These are phyloP conservation scores for Kingdonia uniflora DNA, from an alignment of 164 flowering plant genomes.

Conservation along the genomic window DNA sequence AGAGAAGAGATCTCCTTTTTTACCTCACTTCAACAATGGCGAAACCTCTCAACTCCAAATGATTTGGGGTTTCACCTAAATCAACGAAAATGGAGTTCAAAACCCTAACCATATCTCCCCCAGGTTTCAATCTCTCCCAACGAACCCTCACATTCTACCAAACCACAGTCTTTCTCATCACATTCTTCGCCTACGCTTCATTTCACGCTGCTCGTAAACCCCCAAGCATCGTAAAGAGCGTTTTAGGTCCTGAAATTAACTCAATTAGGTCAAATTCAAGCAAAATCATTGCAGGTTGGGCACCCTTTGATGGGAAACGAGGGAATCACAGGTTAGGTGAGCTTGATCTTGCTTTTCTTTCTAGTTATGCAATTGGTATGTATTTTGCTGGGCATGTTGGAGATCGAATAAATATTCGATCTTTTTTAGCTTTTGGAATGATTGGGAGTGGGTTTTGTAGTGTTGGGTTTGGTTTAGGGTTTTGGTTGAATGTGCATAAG, in stretches of 20 bases:
- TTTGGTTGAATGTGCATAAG: conserved; percentile 54
- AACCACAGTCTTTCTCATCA: conserved; percentile 47
- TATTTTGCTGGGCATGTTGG: conserved; percentile 77
- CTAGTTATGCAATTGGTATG: conserved; percentile 62
- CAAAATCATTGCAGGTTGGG: conserved; percentile 47
- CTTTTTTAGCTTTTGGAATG: conserved; percentile 76
- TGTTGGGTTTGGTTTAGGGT: conserved; percentile 61
- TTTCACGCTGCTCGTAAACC: conserved; percentile 97
- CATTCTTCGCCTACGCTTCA: conserved; percentile 82
- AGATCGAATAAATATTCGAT: conserved; percentile 64
- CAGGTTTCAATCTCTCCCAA: conserved; percentile 31
- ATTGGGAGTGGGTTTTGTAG: conserved; percentile 61
- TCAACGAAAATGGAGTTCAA: conserved; percentile 14
- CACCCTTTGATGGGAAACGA: conserved; percentile 57
- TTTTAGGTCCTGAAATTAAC: conserved; percentile 31
- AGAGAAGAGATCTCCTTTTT: too few species aligned
- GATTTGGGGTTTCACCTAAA: background rate
- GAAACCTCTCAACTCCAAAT: background rate
- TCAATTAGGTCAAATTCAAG: conserved; percentile 10
- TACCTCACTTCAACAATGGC: background rate
- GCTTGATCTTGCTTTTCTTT: conserved; percentile 80
- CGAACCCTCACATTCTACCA: conserved; percentile 48
- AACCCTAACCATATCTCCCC: conserved; percentile 20
- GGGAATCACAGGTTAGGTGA: conserved; percentile 85
- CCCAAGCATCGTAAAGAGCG: conserved; percentile 80